These are phyloP conservation scores for Ogataea parapolymorpha DNA, from an alignment of 805 yeast genomes.

Conservation along the genomic window DNA sequence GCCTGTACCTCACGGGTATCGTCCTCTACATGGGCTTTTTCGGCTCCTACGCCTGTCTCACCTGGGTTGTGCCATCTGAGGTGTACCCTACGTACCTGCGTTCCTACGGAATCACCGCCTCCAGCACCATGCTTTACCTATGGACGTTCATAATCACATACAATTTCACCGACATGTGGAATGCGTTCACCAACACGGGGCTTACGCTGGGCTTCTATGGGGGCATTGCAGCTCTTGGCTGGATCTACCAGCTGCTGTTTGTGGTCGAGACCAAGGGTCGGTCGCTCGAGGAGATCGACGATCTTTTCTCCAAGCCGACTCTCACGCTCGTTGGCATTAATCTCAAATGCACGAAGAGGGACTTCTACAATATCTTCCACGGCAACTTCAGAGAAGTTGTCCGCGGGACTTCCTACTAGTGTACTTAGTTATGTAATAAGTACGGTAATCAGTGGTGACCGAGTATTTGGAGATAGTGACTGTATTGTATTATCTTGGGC, in stretches of 20 bases:
- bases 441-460: no score
- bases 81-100: constrained; percentile 57
- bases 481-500: neutral
- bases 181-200: constrained; percentile 58
- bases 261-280: constrained; percentile 72
- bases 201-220: constrained; percentile 65
- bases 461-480: neutral
- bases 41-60: constrained; percentile 62
- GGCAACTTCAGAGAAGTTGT: constrained; percentile 18
- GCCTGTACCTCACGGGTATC: constrained; percentile 59
- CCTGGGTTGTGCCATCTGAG: constrained; percentile 70
- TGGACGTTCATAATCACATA: constrained; percentile 65
- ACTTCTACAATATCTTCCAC: constrained; percentile 18
- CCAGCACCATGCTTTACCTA: constrained; percentile 52
- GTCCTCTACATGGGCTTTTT: constrained; percentile 63
- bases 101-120: constrained; percentile 62
- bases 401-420: constrained; percentile 9
- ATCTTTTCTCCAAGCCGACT: constrained; percentile 51
- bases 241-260: constrained; percentile 50
- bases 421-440: neutral
- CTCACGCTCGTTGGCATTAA: constrained; percentile 35
- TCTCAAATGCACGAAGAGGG: constrained; percentile 23
- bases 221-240: constrained; percentile 58
- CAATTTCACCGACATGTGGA: constrained; percentile 56
- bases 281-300: constrained; percentile 71